Conservation (phyloP, 2,329 filamentous ascomycete species). For the Pseudopyricularia javanii region DNA sequence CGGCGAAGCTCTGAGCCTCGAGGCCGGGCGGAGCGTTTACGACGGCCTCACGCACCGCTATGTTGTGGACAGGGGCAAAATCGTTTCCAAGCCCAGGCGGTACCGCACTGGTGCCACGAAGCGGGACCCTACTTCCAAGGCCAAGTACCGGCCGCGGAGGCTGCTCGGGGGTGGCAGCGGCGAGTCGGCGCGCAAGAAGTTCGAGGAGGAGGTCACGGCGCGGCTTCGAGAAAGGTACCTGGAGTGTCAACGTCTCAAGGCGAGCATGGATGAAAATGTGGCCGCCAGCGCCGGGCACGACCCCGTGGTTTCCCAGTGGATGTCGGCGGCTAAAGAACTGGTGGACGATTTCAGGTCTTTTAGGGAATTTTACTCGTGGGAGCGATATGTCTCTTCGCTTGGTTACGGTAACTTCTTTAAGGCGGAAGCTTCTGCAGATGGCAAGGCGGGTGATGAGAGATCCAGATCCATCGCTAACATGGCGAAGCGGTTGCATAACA, state of each 20-base stretch:
- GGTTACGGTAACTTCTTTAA: constrained; percentile 25
- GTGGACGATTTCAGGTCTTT: constrained; percentile 52
- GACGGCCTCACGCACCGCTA: constrained; percentile 6
- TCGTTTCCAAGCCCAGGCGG: constrained; percentile 9
- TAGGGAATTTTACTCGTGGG: constrained; percentile 54
- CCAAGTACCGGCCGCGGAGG: constrained; percentile 1
- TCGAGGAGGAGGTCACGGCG: constrained; percentile 14
- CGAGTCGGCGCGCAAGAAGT: constrained; percentile 12
- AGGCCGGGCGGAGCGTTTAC: constrained; percentile 25
- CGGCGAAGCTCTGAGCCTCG: constrained; percentile 60
- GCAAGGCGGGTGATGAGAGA: constrained; percentile 5
- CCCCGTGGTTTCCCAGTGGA: constrained; percentile 38
- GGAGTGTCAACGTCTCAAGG: constrained; percentile 26
- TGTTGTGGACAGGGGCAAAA: constrained; percentile 9
- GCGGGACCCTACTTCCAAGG: neutral
- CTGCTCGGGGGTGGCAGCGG: constrained; percentile 7
- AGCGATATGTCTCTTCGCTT: constrained; percentile 49
- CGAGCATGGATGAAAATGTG: constrained; percentile 12
- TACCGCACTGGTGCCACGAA: constrained; percentile 1
- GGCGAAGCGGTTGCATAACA: constrained; percentile 41
- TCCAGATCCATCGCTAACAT: constrained; percentile 12
- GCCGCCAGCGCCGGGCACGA: constrained; percentile 19
- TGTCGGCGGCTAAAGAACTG: constrained; percentile 44
- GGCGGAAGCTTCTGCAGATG: constrained; percentile 17
- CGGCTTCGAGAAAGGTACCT: constrained; percentile 24